Evolutionary conservation across 768 basidiomycete species (phyloP), one percentile per base, ranked within the genome.

Genomic region (Phaffia australis): DNA sequence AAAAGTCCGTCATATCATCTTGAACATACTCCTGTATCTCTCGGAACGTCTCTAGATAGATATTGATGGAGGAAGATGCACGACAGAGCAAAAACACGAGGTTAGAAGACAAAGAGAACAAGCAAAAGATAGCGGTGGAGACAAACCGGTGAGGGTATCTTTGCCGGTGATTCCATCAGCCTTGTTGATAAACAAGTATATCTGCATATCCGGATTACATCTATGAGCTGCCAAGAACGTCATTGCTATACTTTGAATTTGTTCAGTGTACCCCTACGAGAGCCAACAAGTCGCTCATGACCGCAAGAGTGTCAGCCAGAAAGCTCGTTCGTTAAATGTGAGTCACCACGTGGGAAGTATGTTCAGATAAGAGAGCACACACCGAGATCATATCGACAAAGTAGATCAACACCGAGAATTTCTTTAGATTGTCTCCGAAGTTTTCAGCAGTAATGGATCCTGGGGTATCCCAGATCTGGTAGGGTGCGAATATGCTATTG

Each of bases 381-480:
- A 63, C 63, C 3, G 52, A 63, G 52, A 63, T 63, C n/a, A 50
- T 50, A 54, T 63, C 63, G n/a, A 63, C 49, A 32, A 63, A 35
- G 42, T 55, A 63, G 23, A 63, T 52, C 49, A 63, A 30, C 9
- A 55, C 63, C 1, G 63, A 49, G 32, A 63, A 63, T 52, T 56
- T 56, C 3, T 18, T 32, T 2, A 63, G 63, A 23, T 42, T 50
- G 21, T 54, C 63, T 18, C 52, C 18, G 8, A 32, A 50, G 32
- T 55, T 29, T 3, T 29, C 30, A 14, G 56, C 52, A 16, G 48
- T 50, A 23, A 46, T 63, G 4, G 49, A 32, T 18, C 50, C 63
- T 3, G 63, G 63, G 3, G 50, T 50, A 35, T 63, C 63, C 63
- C 63, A 63, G 51, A 63, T 56, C 54, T 63, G 63, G 23, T 55